Percentiles rank a stretch among this genome's conserved stretches.
Conservation (phyloP, 1,139 yeast species). For the Waltiozyma solani region DNA sequence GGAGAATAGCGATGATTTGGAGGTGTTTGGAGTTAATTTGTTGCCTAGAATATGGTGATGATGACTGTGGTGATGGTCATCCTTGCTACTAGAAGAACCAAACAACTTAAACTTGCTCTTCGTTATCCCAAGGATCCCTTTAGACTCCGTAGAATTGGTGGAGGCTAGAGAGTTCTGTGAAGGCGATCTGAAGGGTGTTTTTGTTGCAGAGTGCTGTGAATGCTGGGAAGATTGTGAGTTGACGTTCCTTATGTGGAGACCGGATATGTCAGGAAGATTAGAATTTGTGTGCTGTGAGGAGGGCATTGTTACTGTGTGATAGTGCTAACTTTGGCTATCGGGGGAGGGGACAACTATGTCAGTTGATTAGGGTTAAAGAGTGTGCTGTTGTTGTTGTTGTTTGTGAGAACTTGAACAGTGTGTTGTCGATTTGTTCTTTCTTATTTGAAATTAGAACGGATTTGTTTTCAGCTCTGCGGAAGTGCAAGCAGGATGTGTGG, state of each 20-base stretch:
- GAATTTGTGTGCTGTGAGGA: background rate
- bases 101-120: slow-evolving; percentile 14
- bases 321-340: too few species aligned
- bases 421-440: too few species aligned
- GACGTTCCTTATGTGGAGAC: slow-evolving; percentile 6
- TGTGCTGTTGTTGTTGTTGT: background rate
- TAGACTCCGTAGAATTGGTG: slow-evolving; percentile 6
- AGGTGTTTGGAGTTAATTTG: slow-evolving; percentile 17
- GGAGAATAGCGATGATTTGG: slow-evolving; percentile 15
- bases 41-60: background rate
- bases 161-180: slow-evolving; percentile 8
- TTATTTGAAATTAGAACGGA: too few species aligned
- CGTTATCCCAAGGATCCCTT: slow-evolving; percentile 7
- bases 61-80: slow-evolving; percentile 1
- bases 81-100: slow-evolving; percentile 3
- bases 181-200: slow-evolving; percentile 6
- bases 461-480: too few species aligned
- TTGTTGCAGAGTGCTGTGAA: slow-evolving; percentile 1
- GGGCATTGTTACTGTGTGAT: background rate
- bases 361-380: background rate
- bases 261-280: slow-evolving; percentile 3
- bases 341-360: too few species aligned
- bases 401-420: background rate
- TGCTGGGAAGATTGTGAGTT: slow-evolving; percentile 5
- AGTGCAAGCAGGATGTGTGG: too few species aligned